Conservation (phyloP, 2,329 filamentous ascomycete species). For the Aureobasidium uvarum region DNA sequence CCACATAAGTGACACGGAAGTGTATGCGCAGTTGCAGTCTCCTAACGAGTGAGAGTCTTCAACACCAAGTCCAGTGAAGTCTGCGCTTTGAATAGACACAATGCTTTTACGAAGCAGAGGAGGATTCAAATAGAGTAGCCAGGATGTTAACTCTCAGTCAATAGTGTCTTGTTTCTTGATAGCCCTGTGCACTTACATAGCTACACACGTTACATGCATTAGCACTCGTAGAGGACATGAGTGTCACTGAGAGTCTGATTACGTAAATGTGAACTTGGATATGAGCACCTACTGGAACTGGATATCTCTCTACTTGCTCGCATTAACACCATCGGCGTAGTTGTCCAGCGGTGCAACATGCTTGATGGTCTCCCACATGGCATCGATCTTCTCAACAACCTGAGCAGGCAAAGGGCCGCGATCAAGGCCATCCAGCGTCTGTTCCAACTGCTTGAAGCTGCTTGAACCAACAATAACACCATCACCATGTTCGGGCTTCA, state of each 20-base stretch:
- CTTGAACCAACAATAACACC: constrained; percentile 46
- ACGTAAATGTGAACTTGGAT: neutral
- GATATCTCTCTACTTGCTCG: neutral
- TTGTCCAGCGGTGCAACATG: constrained; percentile 41
- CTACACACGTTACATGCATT: neutral
- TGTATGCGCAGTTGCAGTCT: too few species aligned
- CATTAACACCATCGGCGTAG: constrained; percentile 24
- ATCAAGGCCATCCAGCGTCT: constrained; percentile 37
- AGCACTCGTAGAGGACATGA: neutral
- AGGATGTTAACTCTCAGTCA: too few species aligned
- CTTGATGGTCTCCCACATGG: constrained; percentile 39
- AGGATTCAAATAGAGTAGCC: too few species aligned
- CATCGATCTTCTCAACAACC: constrained; percentile 38
- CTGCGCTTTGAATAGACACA: too few species aligned
- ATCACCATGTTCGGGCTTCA: constrained; percentile 43
- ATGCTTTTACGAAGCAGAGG: too few species aligned
- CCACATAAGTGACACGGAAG: too few species aligned
- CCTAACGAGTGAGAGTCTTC: too few species aligned
- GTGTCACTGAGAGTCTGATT: neutral
- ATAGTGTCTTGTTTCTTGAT: too few species aligned
- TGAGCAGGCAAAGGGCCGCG: constrained; percentile 38
- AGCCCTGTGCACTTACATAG: too few species aligned
- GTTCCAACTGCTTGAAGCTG: constrained; percentile 35
- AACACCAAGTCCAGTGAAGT: too few species aligned
- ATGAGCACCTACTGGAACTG: neutral